Evolutionary conservation across 139 green algal genomes (phyloP), one percentile per base, ranked within the genome.

Genomic region (Penium margaritaceum): DNA sequence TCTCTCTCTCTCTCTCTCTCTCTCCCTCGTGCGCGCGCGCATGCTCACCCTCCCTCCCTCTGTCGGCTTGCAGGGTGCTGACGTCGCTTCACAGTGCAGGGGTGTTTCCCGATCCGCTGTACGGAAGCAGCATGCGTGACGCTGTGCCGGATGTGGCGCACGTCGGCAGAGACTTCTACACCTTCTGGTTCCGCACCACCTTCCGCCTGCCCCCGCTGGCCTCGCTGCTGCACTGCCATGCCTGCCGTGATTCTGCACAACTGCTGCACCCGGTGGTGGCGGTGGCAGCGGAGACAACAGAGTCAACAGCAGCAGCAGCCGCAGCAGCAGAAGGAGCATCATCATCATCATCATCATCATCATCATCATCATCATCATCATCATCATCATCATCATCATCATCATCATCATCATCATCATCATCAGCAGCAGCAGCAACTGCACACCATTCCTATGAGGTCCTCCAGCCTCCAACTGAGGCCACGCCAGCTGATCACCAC

Each of bases 21-120:
- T 24, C 51, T 24, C 41, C 41, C 41, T 12, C 41, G 41, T 51
- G 9, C 41, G 24, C 17, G n/a, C n/a, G n/a, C n/a, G n/a, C n/a
- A n/a, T n/a, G n/a, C n/a, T n/a, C n/a, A n/a, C n/a, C n/a, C n/a
- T n/a, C n/a, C n/a, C n/a, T n/a, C n/a, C n/a, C n/a, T n/a, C n/a
- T n/a, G n/a, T n/a, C n/a, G n/a, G n/a, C n/a, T n/a, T n/a, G n/a
- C 57, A 82, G 72, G 5, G 73, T 81, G 27, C 38, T 82, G 53
- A 76, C 71, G 3, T 77, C 62, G 7, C 76, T 82, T 15, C 47
- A 79, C 4, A 34, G 72, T 1, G 75, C 74, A 15, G 76, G 76
- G 9, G n/a, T 82, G 1, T 82, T 83, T 24, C 76, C 76, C 17
- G 71, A 82, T 17, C 76, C 76, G 14, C 35, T 76, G 32, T 76